These are phyloP conservation scores for Alliaria petiolata DNA, from an alignment of 345 rosid genomes.

Conservation along the genomic window DNA sequence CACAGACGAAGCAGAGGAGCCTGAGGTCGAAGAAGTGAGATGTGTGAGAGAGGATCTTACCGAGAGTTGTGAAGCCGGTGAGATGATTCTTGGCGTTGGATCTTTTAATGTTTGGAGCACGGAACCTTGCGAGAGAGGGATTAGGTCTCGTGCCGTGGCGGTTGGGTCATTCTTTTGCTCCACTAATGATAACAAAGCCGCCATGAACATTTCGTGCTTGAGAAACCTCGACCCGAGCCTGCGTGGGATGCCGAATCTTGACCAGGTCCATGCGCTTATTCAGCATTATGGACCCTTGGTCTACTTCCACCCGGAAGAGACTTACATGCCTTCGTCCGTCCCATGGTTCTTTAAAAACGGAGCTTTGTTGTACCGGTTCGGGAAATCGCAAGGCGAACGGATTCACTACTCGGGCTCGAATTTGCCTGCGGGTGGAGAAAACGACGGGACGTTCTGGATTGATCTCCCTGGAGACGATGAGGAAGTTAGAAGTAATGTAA, in stretches of 20 bases:
- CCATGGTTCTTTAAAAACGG: conserved; percentile 93
- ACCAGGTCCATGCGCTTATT: conserved; percentile 73
- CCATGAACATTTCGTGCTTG: conserved; percentile 56
- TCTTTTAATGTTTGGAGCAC: conserved; percentile 65
- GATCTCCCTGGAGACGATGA: conserved; percentile 65
- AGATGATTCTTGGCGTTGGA: conserved; percentile 42
- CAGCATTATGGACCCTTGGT: conserved; percentile 75
- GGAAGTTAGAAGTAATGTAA: conserved; percentile 36
- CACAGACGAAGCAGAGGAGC: conserved; percentile 46
- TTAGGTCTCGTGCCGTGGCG: conserved; percentile 52
- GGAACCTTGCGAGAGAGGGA: conserved; percentile 62
- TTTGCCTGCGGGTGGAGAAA: conserved; percentile 65
- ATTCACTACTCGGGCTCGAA: conserved; percentile 54
- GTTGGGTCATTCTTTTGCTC: conserved; percentile 77
- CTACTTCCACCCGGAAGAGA: conserved; percentile 90
- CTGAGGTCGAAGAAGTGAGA: conserved; percentile 61
- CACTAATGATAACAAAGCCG: conserved; percentile 35
- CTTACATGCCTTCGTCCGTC: conserved; percentile 80
- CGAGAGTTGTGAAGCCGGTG: conserved; percentile 54
- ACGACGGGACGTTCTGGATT: conserved; percentile 82
- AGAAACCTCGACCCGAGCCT: conserved; percentile 56
- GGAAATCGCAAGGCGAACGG: conserved; percentile 43
- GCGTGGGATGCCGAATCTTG: conserved; percentile 70
- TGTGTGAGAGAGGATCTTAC: conserved; percentile 88
- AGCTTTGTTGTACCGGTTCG: conserved; percentile 50